Percentiles rank a stretch among this genome's conserved stretches.
Conservation (phyloP, 2,329 filamentous ascomycete genomes). For the Phaeomoniella chlamydospora region DNA sequence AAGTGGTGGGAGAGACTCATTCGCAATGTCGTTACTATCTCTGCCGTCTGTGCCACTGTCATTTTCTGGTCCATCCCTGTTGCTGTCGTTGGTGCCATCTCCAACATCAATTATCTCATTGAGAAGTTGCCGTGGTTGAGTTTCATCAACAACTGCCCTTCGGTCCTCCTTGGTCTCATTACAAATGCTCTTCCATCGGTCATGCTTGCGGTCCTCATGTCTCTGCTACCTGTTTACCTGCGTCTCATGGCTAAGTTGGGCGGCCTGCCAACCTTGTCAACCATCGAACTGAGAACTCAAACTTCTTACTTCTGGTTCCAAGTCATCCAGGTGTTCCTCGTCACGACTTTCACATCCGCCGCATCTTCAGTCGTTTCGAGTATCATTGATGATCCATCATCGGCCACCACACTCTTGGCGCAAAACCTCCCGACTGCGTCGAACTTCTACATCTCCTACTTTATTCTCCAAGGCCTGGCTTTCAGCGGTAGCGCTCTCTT, state of each 20-base stretch:
- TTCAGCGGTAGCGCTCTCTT: slow-evolving; percentile 62
- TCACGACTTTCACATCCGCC: slow-evolving; percentile 69
- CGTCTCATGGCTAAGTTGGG: slow-evolving; percentile 64
- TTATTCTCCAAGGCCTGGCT: slow-evolving; percentile 78
- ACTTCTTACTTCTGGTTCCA: slow-evolving; percentile 87
- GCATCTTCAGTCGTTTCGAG: slow-evolving; percentile 54
- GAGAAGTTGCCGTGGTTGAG: slow-evolving; percentile 50
- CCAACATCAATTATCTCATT: slow-evolving; percentile 61
- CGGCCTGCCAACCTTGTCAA: slow-evolving; percentile 65
- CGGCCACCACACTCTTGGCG: slow-evolving; percentile 52
- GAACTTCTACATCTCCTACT: slow-evolving; percentile 93
- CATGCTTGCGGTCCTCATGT: slow-evolving; percentile 69
- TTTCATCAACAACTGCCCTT: slow-evolving; percentile 61
- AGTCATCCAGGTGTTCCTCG: slow-evolving; percentile 79
- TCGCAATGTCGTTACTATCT: slow-evolving; percentile 52
- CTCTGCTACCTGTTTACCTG: slow-evolving; percentile 69
- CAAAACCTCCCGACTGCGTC: slow-evolving; percentile 65
- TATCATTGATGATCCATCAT: slow-evolving; percentile 48
- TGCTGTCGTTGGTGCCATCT: slow-evolving; percentile 69
- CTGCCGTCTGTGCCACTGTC: slow-evolving; percentile 63
- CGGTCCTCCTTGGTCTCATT: slow-evolving; percentile 62
- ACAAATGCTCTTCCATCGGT: slow-evolving; percentile 73
- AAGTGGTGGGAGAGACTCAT: slow-evolving; percentile 76
- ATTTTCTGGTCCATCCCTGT: slow-evolving; percentile 76
- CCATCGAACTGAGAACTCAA: slow-evolving; percentile 78